Base-by-base conservation (phyloP, 1,139 yeast species). In the Kodamaea anthophila region DNA sequence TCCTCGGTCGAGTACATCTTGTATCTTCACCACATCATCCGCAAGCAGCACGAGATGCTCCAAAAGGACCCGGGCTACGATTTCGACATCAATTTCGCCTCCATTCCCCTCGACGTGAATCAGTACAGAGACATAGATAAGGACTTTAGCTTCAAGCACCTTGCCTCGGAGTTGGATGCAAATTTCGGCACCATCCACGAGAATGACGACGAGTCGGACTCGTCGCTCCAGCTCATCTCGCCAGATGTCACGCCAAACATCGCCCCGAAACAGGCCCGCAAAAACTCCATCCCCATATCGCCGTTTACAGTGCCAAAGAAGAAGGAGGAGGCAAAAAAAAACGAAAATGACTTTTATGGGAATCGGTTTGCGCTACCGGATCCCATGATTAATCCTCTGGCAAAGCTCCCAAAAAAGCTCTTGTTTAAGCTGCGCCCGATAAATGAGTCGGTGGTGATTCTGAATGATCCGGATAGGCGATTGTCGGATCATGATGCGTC, bases 1-100 rank as follows among this genome's bases (percentile, higher is more conserved):
- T 80, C 86, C 13, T 77, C 91, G 1, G 94, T 84, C 15, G 88
- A 82, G 44, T 83, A 84, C 48, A 77, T 84, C 37, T 65, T 75
- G 38, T 81, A 81, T 46, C 60, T 84, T 29, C 87, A 82, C 47
- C 65, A 69, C 34, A 66, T 76, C 8, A 65, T 77, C 23, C 63
- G 64, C 35, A 54, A 68, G 35, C 77, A 72, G 43, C 59, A 60
- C 35, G 47, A 55, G 35, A 47, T 70, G 41, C 45, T 65, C 35
- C 15, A 13, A 31, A 43, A 35, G 41, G 31, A 38, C 26, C 21
- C 21, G 3, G 40, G 44, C 13, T 53, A 54, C 29, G 47, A 60
- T 23, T 65, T 64, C 36, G 63, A 68, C 39, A 50, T 68, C 8
- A 56, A 55, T 8, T 77, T 75, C 46, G 65, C 77, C 5, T 55